Conservation (phyloP, 169 alveolate genomes). For the Eimeria acervulina region DNA sequence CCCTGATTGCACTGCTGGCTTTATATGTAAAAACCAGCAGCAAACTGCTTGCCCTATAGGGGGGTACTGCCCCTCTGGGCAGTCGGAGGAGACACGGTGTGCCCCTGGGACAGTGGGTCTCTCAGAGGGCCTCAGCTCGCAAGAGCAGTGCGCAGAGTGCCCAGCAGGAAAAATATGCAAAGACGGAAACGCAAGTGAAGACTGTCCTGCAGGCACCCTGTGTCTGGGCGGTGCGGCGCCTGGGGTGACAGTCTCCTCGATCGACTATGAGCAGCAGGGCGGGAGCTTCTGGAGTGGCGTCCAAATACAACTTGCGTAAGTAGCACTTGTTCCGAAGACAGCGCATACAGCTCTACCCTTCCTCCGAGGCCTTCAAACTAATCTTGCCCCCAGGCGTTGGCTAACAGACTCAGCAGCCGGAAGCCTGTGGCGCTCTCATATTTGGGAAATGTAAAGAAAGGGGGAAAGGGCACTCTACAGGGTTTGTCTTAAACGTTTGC, state of each 20-base stretch:
- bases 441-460: not conserved
- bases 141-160: conserved; percentile 69
- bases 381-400: not conserved
- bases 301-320: conserved; percentile 55
- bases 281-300: conserved; percentile 38
- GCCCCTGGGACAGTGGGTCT: conserved; percentile 34
- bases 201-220: conserved; percentile 66
- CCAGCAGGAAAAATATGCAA: conserved; percentile 73
- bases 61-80: conserved; percentile 64
- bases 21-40: not conserved
- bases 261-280: not conserved
- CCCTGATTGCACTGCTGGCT: conserved; percentile 60
- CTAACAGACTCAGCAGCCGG: not conserved
- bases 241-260: not conserved
- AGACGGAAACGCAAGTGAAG: not conserved
- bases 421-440: not conserved
- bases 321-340: not conserved
- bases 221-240: conserved; percentile 70
- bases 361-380: not conserved
- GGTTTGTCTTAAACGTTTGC: not conserved
- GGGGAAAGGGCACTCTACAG: not conserved
- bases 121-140: conserved; percentile 18
- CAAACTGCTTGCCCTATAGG: not conserved
- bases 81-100: not conserved
- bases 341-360: not conserved